These are phyloP conservation scores for Wickerhamomyces bisporus DNA, from an alignment of 805 yeast species.

Conservation along the genomic window DNA sequence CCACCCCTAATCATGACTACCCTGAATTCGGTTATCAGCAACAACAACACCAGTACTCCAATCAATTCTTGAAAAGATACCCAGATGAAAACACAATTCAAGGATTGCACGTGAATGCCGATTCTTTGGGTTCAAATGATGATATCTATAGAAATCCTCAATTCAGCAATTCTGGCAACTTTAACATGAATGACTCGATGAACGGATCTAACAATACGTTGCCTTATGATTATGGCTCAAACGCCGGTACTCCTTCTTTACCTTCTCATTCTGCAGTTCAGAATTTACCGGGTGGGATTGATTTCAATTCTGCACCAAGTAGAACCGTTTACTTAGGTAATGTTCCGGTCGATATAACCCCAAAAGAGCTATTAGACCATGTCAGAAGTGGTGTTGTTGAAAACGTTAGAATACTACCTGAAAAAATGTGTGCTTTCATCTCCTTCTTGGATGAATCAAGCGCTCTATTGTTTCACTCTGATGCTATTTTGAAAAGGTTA, in stretches of 20 bases:
- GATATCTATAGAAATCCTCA: slow-evolving; percentile 4
- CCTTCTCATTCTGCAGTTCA: not conserved
- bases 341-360: slow-evolving; percentile 73
- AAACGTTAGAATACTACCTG: slow-evolving; percentile 69
- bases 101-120: not conserved
- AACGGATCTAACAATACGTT: not conserved
- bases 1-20: slow-evolving; percentile 2
- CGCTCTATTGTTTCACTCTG: slow-evolving; percentile 89
- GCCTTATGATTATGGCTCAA: not conserved
- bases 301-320: slow-evolving; percentile 50
- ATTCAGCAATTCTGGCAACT: not conserved
- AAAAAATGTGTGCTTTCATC: slow-evolving; percentile 84
- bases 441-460: slow-evolving; percentile 86
- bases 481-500: slow-evolving; percentile 80
- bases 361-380: slow-evolving; percentile 80
- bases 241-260: not conserved
- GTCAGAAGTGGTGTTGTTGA: slow-evolving; percentile 90
- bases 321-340: slow-evolving; percentile 90
- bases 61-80: not conserved
- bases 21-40: slow-evolving; percentile 9
- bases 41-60: not conserved
- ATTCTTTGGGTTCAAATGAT: not conserved
- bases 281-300: slow-evolving; percentile 11
- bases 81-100: not conserved
- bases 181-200: not conserved